Evolutionary conservation across 2,329 filamentous ascomycete species (phyloP), one percentile per base, ranked within the genome.

Genomic region (Lasiodiplodia hormozganensis): DNA sequence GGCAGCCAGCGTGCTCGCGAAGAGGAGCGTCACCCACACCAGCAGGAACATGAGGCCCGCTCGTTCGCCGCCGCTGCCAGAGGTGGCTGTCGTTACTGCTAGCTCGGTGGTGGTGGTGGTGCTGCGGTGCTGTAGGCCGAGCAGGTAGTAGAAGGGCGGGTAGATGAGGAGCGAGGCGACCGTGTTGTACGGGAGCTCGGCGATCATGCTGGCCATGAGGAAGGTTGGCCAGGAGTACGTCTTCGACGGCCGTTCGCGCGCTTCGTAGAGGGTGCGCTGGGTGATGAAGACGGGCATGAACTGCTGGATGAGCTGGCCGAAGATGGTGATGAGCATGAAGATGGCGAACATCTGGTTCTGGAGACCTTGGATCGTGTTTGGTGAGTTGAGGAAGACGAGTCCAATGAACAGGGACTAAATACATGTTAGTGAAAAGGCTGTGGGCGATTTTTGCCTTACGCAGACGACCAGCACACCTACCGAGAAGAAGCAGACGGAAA

Each of bases 261-360:
- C 92, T 80, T 96, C 93, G 79, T 96, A 96, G 0, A 96, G 84
- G 14, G 90, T 88, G 65, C 93, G 89, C 75, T 96, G 92, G 28
- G 90, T 89, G 73, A 96, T 90, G 73, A 96, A 96, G 73, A 93
- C 90, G 1, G 93, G 93, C 91, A 96, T 94, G 51, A 91, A 91
- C 75, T 94, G 91, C 76, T 94, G 90, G 4, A 91, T 87, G 40
- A 94, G 84, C 74, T 93, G 90, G 71, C 91, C 91, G 76, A 97
- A 96, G 76, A 96, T 88, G 53, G 90, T 95, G 74, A 85, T 83
- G 65, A 95, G 81, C 85, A 95, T 92, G 85, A 96, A 96, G 71
- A 96, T 91, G 76, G 89, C 87, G 77, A 96, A 96, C 85, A 95
- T 90, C 73, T 94, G 91, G 81, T 96, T 94, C 79, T 95, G 92